phyloP scores from a whole-genome alignment of 192 early-diverging fungal species.

The Phycomyces blakesleeanus region DNA sequence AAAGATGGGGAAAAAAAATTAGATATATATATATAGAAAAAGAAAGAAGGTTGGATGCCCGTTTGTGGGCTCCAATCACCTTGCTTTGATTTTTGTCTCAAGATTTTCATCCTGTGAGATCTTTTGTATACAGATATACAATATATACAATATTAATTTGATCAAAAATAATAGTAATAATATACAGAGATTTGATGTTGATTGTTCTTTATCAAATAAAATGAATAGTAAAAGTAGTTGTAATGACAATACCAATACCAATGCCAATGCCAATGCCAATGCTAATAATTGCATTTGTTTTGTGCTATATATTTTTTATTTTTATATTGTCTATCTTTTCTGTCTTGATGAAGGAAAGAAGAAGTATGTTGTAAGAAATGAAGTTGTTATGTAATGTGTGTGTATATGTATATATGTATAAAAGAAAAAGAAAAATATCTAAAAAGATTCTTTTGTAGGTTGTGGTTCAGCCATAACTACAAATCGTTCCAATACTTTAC shows the following conservation, averaged over 20 bases:
- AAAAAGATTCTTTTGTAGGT: not conserved
- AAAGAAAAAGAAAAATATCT: conserved; percentile 7
- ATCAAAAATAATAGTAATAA: too few relatives aligned
- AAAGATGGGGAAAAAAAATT: conserved; percentile 1
- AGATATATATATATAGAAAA: not conserved
- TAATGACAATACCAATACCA: too few relatives aligned
- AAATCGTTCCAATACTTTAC: conserved; percentile 75
- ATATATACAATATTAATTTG: not conserved
- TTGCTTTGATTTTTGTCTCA: not conserved
- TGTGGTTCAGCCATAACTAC: conserved; percentile 33
- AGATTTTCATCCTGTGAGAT: not conserved
- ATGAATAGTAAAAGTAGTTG: too few relatives aligned
- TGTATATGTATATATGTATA: not conserved
- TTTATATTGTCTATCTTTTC: too few relatives aligned
- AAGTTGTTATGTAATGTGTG: too few relatives aligned
- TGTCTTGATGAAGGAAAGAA: too few relatives aligned
- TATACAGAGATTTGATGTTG: too few relatives aligned
- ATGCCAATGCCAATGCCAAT: too few relatives aligned
- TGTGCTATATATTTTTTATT: too few relatives aligned
- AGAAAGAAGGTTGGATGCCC: not conserved
- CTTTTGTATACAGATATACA: not conserved
- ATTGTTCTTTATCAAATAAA: too few relatives aligned
- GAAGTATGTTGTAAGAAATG: too few relatives aligned
- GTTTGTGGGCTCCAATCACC: not conserved
- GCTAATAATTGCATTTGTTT: too few relatives aligned